These are phyloP conservation scores for Arabis hirsuta DNA, from an alignment of 345 rosid genomes.

Conservation along the genomic window DNA sequence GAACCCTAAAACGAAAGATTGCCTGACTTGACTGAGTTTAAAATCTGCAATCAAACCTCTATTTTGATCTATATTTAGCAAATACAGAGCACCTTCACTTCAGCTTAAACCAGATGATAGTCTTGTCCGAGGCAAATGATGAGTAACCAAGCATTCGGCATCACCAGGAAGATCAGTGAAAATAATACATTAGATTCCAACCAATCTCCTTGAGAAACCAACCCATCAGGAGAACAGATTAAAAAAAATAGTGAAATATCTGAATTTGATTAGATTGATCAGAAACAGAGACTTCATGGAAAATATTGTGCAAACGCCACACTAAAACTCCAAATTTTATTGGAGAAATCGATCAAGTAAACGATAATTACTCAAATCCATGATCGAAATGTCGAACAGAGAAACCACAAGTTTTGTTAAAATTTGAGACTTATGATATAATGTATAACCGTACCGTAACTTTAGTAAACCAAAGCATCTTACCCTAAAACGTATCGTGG, in stretches of 20 bases:
- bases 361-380: not conserved
- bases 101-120: constrained; percentile 8
- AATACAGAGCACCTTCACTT: constrained; percentile 6
- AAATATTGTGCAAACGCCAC: not conserved
- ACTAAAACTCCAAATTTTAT: not conserved
- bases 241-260: not conserved
- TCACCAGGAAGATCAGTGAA: constrained; percentile 11
- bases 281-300: not conserved
- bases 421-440: too few species aligned
- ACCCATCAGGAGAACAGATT: not conserved
- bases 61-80: constrained; percentile 35
- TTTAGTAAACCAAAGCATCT: not conserved
- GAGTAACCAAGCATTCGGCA: not conserved
- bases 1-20: constrained; percentile 43
- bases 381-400: constrained; percentile 22
- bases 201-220: constrained; percentile 19
- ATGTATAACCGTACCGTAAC: not conserved
- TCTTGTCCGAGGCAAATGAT: not conserved
- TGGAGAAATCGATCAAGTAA: constrained; percentile 1
- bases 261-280: constrained; percentile 1
- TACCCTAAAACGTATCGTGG: constrained; percentile 23
- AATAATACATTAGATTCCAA: not conserved
- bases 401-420: not conserved
- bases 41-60: constrained; percentile 55
- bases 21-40: not conserved